phyloP scores from a whole-genome alignment of 768 basidiomycete genomes.

The Chlorophyllum brunneum region DNA sequence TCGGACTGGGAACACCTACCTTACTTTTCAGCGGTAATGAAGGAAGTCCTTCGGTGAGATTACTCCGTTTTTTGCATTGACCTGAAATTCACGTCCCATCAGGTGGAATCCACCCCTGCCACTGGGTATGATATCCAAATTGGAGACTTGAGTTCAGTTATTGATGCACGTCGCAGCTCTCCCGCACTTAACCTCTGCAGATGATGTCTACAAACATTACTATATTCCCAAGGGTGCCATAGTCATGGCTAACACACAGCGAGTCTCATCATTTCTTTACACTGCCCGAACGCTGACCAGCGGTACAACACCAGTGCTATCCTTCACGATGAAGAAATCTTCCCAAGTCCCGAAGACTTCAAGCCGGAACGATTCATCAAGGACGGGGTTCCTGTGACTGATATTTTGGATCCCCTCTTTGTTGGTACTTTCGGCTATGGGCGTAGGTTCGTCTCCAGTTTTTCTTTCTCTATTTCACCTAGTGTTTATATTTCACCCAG shows the following conservation, averaged over 20 bases:
- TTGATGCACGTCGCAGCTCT: neutral
- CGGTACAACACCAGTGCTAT: constrained; percentile 15
- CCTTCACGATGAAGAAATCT: constrained; percentile 18
- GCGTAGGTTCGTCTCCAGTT: constrained; percentile 17
- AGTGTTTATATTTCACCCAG: neutral
- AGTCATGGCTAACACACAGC: neutral
- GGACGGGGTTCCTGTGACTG: constrained; percentile 16
- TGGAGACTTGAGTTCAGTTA: neutral
- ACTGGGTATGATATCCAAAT: neutral
- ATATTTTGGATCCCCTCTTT: constrained; percentile 21
- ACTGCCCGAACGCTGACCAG: neutral
- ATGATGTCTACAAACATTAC: neutral
- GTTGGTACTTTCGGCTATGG: constrained; percentile 29
- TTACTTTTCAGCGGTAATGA: constrained; percentile 18
- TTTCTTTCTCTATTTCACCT: neutral
- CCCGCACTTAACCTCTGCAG: neutral
- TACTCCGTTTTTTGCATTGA: neutral
- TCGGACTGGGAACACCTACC: constrained; percentile 15
- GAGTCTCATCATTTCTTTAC: neutral
- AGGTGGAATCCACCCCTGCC: neutral
- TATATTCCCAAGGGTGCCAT: neutral
- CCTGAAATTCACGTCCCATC: no score
- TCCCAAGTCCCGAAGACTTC: constrained; percentile 18
- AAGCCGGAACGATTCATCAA: constrained; percentile 20
- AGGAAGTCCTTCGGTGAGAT: constrained; percentile 17